Percentiles rank a stretch among this genome's conserved stretches.
phyloP scores from a whole-genome alignment of 495 filamentous ascomycete genomes.

The Annulohypoxylon moriforme region DNA sequence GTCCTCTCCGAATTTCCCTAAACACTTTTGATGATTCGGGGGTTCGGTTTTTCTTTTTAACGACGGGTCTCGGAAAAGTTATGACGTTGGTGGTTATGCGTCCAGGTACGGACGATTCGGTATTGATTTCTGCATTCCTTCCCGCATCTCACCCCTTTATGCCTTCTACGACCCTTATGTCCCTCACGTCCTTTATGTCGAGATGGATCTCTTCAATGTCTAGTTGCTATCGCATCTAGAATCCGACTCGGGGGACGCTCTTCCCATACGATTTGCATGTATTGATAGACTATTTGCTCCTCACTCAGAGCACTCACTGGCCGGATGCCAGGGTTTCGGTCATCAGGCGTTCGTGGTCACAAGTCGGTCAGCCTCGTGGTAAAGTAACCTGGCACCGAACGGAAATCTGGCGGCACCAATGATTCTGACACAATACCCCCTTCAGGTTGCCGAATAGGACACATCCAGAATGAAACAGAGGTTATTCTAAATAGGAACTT shows the following conservation, averaged over 20 bases:
- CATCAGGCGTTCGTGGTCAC: constrained; percentile 52
- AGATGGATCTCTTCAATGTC: constrained; percentile 41
- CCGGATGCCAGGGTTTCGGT: constrained; percentile 46
- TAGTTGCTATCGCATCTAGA: constrained; percentile 30
- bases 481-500: constrained; percentile 48
- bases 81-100: constrained; percentile 54
- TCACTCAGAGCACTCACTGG: constrained; percentile 45
- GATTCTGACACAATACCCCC: constrained; percentile 50
- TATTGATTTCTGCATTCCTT: constrained; percentile 52
- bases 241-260: constrained; percentile 28
- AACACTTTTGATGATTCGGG: constrained; percentile 40
- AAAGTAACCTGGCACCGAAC: constrained; percentile 48
- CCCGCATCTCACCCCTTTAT: constrained; percentile 33
- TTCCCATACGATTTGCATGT: constrained; percentile 48
- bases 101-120: constrained; percentile 49
- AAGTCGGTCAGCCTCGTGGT: constrained; percentile 47
- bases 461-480: constrained; percentile 48
- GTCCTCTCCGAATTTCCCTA: constrained; percentile 39
- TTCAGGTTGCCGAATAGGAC: constrained; percentile 48
- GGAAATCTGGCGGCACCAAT: constrained; percentile 52
- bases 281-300: constrained; percentile 53
- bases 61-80: constrained; percentile 61
- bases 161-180: constrained; percentile 41
- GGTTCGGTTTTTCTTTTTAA: constrained; percentile 50
- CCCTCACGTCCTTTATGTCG: constrained; percentile 40